A percentile compares a stretch with the other conserved stretches of the same genome.
Evolutionary conservation across 306 rosid species (phyloP).

Genomic region (Senna tora): DNA sequence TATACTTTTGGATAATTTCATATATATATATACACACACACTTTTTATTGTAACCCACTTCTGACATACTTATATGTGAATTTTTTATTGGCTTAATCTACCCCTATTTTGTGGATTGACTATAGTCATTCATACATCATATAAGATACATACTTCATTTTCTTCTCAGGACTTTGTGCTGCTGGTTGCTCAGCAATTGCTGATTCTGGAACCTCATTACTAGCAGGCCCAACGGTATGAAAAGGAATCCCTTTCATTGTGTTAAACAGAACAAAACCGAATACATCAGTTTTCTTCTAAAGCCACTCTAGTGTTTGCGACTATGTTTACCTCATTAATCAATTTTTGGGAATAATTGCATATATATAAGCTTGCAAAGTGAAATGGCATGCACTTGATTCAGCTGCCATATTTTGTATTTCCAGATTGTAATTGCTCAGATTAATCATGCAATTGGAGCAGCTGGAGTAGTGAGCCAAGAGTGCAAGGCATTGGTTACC

Average conservation of each 20-base stretch:
- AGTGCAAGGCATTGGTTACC: slow-evolving; percentile 43
- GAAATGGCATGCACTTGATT: background rate
- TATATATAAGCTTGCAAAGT: background rate
- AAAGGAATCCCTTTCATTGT: slow-evolving; percentile 6
- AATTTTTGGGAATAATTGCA: slow-evolving; percentile 5
- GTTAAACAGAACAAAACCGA: slow-evolving; percentile 16
- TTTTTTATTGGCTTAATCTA: background rate
- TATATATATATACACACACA: background rate
- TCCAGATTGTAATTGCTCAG: slow-evolving; percentile 41
- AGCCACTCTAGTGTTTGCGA: background rate
- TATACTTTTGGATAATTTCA: background rate
- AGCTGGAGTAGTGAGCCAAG: slow-evolving; percentile 41
- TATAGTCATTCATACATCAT: background rate
- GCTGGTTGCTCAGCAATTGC: slow-evolving; percentile 48
- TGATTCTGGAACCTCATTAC: slow-evolving; percentile 47
- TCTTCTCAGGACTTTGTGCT: slow-evolving; percentile 41
- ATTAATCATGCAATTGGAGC: slow-evolving; percentile 56
- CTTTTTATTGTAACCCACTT: background rate
- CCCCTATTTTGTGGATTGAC: background rate
- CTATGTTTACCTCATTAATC: background rate
- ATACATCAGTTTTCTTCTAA: background rate
- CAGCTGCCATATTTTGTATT: background rate
- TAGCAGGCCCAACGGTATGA: slow-evolving; percentile 50
- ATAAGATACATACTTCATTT: background rate
- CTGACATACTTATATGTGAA: background rate